Evolutionary conservation across 352 stramenopile genomes (phyloP).

Genomic region (Hyaloperonospora arabidopsidis): DNA sequence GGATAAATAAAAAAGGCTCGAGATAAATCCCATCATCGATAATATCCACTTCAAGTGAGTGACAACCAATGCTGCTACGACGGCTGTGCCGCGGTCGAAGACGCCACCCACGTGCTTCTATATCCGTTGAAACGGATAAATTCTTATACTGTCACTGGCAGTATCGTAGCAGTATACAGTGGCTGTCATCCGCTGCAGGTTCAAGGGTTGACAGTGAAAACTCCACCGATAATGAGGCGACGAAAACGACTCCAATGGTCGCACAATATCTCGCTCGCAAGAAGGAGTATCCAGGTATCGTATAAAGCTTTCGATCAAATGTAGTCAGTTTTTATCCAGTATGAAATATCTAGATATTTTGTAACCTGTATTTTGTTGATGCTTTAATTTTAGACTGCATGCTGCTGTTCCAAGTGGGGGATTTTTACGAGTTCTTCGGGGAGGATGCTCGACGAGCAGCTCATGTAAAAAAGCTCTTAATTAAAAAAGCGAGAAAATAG

Average conservation of each 20-base stretch:
- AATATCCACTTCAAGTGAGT: too few species aligned
- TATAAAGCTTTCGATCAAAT: not conserved
- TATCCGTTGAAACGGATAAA: too few species aligned
- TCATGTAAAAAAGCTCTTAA: constrained; percentile 29
- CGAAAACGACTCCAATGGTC: constrained; percentile 53
- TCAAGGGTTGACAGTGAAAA: not conserved
- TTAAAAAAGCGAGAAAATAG: too few species aligned
- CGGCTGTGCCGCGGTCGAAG: too few species aligned
- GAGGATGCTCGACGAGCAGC: constrained; percentile 63
- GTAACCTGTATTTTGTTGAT: not conserved
- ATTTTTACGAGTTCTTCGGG: constrained; percentile 83
- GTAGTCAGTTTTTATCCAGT: too few species aligned
- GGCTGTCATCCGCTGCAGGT: constrained; percentile 15
- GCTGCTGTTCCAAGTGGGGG: constrained; percentile 76
- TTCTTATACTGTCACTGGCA: not conserved
- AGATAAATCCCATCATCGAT: too few species aligned
- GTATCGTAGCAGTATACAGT: constrained; percentile 8
- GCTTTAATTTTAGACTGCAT: constrained; percentile 47
- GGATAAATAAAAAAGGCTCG: too few species aligned
- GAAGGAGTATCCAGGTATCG: constrained; percentile 58
- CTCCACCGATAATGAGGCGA: constrained; percentile 3
- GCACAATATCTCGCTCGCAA: constrained; percentile 68
- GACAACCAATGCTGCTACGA: too few species aligned
- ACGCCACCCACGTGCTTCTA: too few species aligned
- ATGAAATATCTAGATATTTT: not conserved